These are phyloP conservation scores for Irpex rosettiformis DNA, from an alignment of 1,284 basidiomycete species.

Conservation along the genomic window DNA sequence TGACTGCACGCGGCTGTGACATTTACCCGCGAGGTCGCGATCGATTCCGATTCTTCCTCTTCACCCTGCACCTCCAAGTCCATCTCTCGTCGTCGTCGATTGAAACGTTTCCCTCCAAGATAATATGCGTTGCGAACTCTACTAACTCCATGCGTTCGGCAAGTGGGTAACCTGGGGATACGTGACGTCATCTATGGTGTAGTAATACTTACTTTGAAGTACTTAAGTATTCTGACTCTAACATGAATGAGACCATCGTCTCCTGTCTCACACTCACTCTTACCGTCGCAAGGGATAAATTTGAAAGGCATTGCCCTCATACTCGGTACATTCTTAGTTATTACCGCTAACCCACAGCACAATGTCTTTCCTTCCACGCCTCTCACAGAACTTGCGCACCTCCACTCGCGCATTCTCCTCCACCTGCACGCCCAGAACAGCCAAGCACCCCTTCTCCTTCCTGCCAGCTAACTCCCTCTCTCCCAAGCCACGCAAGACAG, in stretches of 20 bases:
- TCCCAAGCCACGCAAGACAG: conserved; percentile 27
- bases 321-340: too few species aligned
- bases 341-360: not conserved
- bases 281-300: too few species aligned
- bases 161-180: not conserved
- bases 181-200: not conserved
- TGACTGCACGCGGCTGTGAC: not conserved
- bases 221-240: not conserved
- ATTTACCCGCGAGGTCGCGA: too few species aligned
- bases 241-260: not conserved
- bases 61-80: too few species aligned
- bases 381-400: not conserved
- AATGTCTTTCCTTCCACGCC: not conserved
- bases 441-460: conserved; percentile 24
- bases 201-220: not conserved
- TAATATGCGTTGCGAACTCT: not conserved
- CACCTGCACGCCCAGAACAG: not conserved
- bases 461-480: conserved; percentile 30
- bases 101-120: not conserved
- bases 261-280: not conserved
- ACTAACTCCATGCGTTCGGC: not conserved
- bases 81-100: not conserved
- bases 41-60: not conserved
- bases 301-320: too few species aligned
- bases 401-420: not conserved